phyloP scores from a whole-genome alignment of 371 early-diverging fungal species.

The Lichtheimia ramosa region DNA sequence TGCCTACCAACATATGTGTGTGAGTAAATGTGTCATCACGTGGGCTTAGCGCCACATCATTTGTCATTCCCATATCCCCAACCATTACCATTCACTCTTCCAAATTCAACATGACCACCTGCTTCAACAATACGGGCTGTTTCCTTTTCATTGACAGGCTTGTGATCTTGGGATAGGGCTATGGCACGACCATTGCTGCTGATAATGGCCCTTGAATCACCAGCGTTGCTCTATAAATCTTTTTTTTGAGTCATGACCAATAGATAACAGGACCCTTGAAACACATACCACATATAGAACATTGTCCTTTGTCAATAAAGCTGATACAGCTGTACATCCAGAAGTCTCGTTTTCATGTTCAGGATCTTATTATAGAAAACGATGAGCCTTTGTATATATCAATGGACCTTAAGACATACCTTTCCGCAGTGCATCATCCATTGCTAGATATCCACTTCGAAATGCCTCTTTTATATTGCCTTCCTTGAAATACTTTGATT shows the following conservation, averaged over 20 bases:
- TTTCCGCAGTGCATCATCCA: slow-evolving; percentile 75
- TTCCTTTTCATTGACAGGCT: slow-evolving; percentile 84
- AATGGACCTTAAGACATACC: slow-evolving; percentile 37
- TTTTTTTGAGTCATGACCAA: slow-evolving; percentile 4
- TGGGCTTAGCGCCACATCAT: neutral
- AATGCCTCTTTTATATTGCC: slow-evolving; percentile 72
- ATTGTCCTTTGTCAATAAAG: slow-evolving; percentile 71
- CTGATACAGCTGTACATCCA: slow-evolving; percentile 94
- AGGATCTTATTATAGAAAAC: slow-evolving; percentile 52
- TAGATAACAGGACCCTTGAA: neutral
- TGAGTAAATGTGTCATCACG: neutral
- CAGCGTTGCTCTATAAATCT: slow-evolving; percentile 79
- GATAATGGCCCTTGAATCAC: slow-evolving; percentile 92
- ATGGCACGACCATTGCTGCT: slow-evolving; percentile 70
- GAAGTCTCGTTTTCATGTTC: slow-evolving; percentile 72
- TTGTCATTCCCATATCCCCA: neutral
- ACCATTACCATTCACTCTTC: slow-evolving; percentile 88
- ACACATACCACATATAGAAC: slow-evolving; percentile 46
- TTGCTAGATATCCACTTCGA: slow-evolving; percentile 76
- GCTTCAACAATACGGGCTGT: slow-evolving; percentile 78
- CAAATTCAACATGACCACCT: slow-evolving; percentile 95
- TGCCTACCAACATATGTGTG: slow-evolving; percentile 46
- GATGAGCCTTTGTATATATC: neutral
- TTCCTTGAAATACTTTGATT: slow-evolving; percentile 60
- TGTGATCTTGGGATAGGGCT: slow-evolving; percentile 92